Base-by-base conservation (phyloP, 2,329 filamentous ascomycete species). In the Ceratocystis papillata region DNA sequence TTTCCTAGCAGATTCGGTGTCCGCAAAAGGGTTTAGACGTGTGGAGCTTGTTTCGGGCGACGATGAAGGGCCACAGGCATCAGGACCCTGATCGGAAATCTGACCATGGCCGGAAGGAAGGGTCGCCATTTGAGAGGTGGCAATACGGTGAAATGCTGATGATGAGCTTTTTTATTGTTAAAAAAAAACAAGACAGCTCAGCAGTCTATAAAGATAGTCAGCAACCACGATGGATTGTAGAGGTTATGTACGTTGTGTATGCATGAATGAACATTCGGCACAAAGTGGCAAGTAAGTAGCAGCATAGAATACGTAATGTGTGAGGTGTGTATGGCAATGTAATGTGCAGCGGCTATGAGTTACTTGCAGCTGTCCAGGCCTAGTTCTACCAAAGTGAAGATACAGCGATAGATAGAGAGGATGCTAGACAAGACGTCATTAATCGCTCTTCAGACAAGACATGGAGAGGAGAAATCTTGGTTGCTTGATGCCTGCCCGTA, bases 11-110 rank as follows among this genome's bases (percentile, higher is more conserved):
- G 79, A 77, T 70, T 83, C 80, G 72, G 75, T 77, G 74, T 85
- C 83, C 75, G 85, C 79, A 73, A 86, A 87, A 50, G 84, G 84
- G 70, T 87, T 86, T 64, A 82, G 82, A 69, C 84, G 81, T 70
- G 81, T 83, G 71, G 83, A 82, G 74, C 79, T 80, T 74, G 82
- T 81, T 77, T 87, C 84, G 75, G 62, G 62, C 12, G 81, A 81
- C 72, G 83, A 86, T 75, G 79, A 78, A 72, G 20, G 12, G 33
- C 55, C 80, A 75, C 81, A 81, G 77, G 83, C 81, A 59, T 79
- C 76, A 48, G 25, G 45, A n/a, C 22, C 44, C 25, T 50, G 61
- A 50, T 48, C 22, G 22, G 41, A 48, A n/a, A 45, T 30, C 30
- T 48, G 61, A 50, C n/a, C 61, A 63, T 28, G 61, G n/a, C 44